A percentile compares a stretch with the other conserved stretches of the same genome.
Evolutionary conservation across 2,329 filamentous ascomycete genomes (phyloP).

Genomic region (Cercospora canescens): DNA sequence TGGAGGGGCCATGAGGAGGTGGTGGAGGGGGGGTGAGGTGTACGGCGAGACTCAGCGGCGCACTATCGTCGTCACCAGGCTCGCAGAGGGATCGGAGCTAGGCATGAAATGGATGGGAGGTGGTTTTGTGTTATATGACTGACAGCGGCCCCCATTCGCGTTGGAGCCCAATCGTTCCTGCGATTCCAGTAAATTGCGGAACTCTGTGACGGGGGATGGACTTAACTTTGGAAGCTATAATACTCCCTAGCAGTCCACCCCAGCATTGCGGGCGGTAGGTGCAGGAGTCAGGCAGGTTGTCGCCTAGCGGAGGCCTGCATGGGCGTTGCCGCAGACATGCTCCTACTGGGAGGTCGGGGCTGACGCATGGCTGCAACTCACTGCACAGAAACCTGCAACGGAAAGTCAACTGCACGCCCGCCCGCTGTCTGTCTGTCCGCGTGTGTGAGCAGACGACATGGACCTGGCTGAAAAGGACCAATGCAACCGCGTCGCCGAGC

Average conservation of each 20-base stretch:
- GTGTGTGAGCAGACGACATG: constrained; percentile 11
- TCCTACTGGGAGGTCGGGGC: constrained; percentile 19
- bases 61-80: constrained; percentile 1
- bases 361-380: constrained; percentile 20
- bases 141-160: not conserved
- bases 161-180: constrained; percentile 16
- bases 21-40: not conserved
- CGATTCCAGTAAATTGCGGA: constrained; percentile 23
- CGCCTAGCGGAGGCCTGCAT: constrained; percentile 25
- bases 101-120: not conserved
- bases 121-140: constrained; percentile 5
- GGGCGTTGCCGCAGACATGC: constrained; percentile 20
- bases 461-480: constrained; percentile 22
- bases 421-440: too few species aligned
- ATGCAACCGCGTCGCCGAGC: constrained; percentile 21
- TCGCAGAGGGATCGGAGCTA: not conserved
- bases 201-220: constrained; percentile 16
- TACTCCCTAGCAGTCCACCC: constrained; percentile 22
- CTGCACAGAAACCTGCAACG: constrained; percentile 21
- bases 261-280: constrained; percentile 20
- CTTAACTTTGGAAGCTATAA: constrained; percentile 24
- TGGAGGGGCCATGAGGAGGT: constrained; percentile 31
- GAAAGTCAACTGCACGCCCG: constrained; percentile 16
- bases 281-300: constrained; percentile 26
- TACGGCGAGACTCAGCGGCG: constrained; percentile 7